Conservation (phyloP, 2,329 filamentous ascomycete species). For the Colletotrichum sp. region DNA sequence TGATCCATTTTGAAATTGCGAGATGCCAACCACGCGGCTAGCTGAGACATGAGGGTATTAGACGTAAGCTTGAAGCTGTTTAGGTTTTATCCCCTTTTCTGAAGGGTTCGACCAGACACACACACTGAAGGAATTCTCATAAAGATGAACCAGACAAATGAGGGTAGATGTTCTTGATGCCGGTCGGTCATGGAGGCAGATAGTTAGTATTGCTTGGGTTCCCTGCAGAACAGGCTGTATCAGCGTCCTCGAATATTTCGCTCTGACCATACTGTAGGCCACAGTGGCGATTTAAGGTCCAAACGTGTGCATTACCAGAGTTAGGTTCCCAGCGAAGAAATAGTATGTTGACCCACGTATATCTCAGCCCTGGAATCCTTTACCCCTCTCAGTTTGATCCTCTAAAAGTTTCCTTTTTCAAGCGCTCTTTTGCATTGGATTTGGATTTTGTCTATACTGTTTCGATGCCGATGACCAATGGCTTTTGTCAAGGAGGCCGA, state of each 20-base stretch:
- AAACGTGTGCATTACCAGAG: not conserved
- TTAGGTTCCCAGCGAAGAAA: not conserved
- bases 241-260: not conserved
- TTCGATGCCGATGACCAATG: not conserved
- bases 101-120: not conserved
- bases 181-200: not conserved
- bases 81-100: not conserved
- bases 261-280: not conserved
- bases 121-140: not conserved
- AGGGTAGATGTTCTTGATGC: not conserved
- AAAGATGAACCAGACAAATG: not conserved
- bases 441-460: rapidly evolving
- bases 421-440: not conserved
- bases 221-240: not conserved
- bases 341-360: not conserved
- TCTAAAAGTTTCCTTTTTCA: not conserved
- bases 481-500: not conserved
- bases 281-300: not conserved
- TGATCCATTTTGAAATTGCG: not conserved
- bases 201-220: not conserved
- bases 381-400: not conserved
- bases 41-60: not conserved
- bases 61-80: not conserved
- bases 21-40: not conserved
- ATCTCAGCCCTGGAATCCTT: not conserved